A percentile compares a stretch with the other conserved stretches of the same genome.
Conservation (phyloP, 2,329 filamentous ascomycete genomes). For the Tolypocladium cylindrosporum region DNA sequence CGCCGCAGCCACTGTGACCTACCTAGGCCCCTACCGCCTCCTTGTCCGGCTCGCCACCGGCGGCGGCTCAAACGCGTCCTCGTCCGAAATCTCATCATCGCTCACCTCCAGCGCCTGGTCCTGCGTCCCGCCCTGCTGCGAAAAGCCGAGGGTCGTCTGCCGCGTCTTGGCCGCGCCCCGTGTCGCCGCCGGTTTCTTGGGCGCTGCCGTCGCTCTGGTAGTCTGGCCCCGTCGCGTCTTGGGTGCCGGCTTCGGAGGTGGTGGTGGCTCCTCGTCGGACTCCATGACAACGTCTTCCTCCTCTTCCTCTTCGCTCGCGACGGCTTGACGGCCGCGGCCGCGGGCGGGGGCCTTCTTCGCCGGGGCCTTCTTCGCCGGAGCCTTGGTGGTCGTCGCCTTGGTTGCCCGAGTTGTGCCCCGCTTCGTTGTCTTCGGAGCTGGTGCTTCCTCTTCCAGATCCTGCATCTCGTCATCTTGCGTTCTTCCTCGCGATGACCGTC, state of each 20-base stretch:
- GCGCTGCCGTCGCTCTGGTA: constrained; percentile 6
- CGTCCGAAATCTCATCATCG: constrained; percentile 55
- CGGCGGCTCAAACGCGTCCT: constrained; percentile 49
- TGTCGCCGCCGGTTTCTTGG: constrained; percentile 5
- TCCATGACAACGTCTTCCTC: constrained; percentile 44
- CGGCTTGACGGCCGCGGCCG: constrained; percentile 27
- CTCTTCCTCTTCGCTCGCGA: constrained; percentile 29
- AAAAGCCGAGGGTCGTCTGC: constrained; percentile 24
- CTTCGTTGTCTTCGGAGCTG: constrained; percentile 22
- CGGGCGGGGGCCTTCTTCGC: constrained; percentile 34
- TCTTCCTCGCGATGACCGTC: constrained; percentile 7
- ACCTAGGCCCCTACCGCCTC: constrained; percentile 10
- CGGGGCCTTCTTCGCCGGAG: constrained; percentile 30
- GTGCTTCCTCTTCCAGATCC: constrained; percentile 18
- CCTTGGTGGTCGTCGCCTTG: constrained; percentile 14
- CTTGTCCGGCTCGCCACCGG: constrained; percentile 24
- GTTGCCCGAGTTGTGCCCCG: constrained; percentile 16
- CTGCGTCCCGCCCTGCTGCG: constrained; percentile 31
- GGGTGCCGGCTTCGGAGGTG: constrained; percentile 27
- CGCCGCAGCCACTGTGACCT: background rate
- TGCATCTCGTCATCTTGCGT: constrained; percentile 14
- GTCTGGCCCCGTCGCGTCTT: constrained; percentile 12
- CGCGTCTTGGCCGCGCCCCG: constrained; percentile 11
- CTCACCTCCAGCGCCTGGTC: constrained; percentile 47
- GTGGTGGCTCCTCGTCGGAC: constrained; percentile 36